A percentile compares a stretch with the other conserved stretches of the same genome.
These are phyloP conservation scores for Solidago caesia DNA, from an alignment of 129 eudicot genomes.

Conservation along the genomic window DNA sequence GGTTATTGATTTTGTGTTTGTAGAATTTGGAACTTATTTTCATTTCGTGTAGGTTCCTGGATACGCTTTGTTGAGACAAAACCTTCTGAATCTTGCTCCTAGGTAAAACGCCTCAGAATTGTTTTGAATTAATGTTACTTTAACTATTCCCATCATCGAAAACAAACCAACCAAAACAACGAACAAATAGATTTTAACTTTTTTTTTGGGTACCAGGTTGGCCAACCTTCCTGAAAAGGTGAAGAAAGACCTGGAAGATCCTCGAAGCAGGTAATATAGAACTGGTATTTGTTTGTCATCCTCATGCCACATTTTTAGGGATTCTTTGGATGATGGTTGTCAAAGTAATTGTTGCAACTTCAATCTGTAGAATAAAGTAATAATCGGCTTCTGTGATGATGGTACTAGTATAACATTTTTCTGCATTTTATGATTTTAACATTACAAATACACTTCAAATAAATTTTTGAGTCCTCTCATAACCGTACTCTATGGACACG, in stretches of 20 bases:
- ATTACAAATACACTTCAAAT: too few relatives aligned
- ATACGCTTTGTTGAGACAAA: constrained; percentile 57
- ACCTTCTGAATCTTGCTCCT: constrained; percentile 79
- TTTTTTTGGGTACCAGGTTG: constrained; percentile 42
- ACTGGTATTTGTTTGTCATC: background rate
- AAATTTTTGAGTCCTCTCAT: too few relatives aligned
- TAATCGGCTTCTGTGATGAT: too few relatives aligned
- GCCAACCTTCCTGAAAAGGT: constrained; percentile 81
- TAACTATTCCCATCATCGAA: background rate
- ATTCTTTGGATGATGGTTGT: background rate
- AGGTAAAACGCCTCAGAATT: constrained; percentile 41
- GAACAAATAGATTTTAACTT: background rate
- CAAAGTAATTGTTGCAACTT: too few relatives aligned
- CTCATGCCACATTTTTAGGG: background rate
- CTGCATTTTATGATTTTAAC: too few relatives aligned
- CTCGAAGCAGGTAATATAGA: constrained; percentile 61
- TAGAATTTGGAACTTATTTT: constrained; percentile 3
- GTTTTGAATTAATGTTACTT: background rate
- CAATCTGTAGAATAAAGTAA: too few relatives aligned
- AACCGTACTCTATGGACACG: too few relatives aligned
- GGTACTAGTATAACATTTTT: too few relatives aligned
- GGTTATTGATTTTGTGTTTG: constrained; percentile 5
- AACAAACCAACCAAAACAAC: background rate
- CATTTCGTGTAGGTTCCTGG: constrained; percentile 70
- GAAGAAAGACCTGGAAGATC: constrained; percentile 77